Conservation (phyloP, 805 yeast genomes). For the Sungouiella thailandica region DNA sequence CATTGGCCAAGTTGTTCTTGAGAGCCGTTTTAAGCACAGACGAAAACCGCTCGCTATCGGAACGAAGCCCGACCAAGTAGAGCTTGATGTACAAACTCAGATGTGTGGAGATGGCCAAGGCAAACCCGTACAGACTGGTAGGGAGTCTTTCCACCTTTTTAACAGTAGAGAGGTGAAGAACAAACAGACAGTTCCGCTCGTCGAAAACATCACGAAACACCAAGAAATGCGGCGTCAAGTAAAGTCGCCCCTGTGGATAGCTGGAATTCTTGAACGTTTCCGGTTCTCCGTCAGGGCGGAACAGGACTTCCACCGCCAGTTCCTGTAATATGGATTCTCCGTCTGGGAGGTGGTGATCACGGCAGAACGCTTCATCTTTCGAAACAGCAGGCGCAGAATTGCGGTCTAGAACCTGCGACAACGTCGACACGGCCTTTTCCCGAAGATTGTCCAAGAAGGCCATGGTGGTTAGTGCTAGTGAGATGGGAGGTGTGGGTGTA, state of each 20-base stretch:
- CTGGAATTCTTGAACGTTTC: conserved; percentile 16
- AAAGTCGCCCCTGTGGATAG: conserved; percentile 57
- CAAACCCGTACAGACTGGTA: conserved; percentile 68
- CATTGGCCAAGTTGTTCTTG: conserved; percentile 57
- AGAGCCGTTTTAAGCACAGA: conserved; percentile 57
- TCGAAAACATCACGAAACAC: conserved; percentile 72
- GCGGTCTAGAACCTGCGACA: conserved; percentile 41
- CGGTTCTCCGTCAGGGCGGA: conserved; percentile 22
- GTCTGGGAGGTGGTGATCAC: conserved; percentile 66
- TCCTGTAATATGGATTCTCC: conserved; percentile 63
- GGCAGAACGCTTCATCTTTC: conserved; percentile 66
- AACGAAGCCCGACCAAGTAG: conserved; percentile 73
- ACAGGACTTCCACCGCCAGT: conserved; percentile 54
- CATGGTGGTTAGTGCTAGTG: too few species aligned
- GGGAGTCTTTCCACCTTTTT: conserved; percentile 86
- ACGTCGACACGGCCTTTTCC: conserved; percentile 43
- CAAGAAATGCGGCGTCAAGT: conserved; percentile 68
- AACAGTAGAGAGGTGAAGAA: conserved; percentile 69
- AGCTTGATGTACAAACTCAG: conserved; percentile 59
- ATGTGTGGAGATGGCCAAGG: conserved; percentile 65
- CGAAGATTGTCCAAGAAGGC: conserved; percentile 47
- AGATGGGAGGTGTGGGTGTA: too few species aligned
- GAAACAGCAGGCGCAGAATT: conserved; percentile 42
- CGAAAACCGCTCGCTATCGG: conserved; percentile 79
- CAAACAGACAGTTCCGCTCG: conserved; percentile 59